Base-by-base conservation (phyloP, 2,329 filamentous ascomycete genomes). In the Aureobasidium sp. region DNA sequence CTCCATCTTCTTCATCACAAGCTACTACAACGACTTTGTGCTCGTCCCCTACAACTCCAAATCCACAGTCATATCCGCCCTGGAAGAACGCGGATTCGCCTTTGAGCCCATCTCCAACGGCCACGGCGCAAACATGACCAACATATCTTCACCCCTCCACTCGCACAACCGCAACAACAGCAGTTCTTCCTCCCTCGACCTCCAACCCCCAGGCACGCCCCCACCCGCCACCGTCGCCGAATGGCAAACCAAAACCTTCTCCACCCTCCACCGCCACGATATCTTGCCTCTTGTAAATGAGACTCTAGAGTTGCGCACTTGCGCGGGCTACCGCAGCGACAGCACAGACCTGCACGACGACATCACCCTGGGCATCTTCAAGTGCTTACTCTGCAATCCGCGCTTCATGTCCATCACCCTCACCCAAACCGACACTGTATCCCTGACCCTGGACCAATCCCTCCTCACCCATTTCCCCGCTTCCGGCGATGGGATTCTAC, bases 1-100 rank as follows among this genome's bases (percentile, higher is more conserved):
- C 58, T 90, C 93, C 59, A 96, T 99, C 71, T 97, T 97, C 80
- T 97, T 97, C 82, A 96, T 97, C 73, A 97, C 93, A 3, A 97
- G 91, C 36, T 99, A 97, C 76, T 97, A 96, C 76, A 94, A 90
- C 37, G 93, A 99, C 77, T 97, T 96, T 75, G 95, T 99, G 68
- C 82, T 97, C 39, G 91, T 97, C 0, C 92, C 94, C 0, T 82
- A 82, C 59, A 89, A 87, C 71, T 86, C 88, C 69, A 86, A 88
- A 56, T 78, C 83, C 29, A 87, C 86, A 42, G 92, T 97, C 52
- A 85, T 91, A 37, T 81, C 86, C 63, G 88, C 91, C 0, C 80
- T 97, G 5, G 81, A 93, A 64, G 84, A 86, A 20, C 85, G 88
- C 51, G 91, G 91, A 1, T 97, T 97, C 71, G 86, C 88, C 68